phyloP scores from a whole-genome alignment of 1,139 yeast genomes.

The Spencermartinsiella ligniputridi region DNA sequence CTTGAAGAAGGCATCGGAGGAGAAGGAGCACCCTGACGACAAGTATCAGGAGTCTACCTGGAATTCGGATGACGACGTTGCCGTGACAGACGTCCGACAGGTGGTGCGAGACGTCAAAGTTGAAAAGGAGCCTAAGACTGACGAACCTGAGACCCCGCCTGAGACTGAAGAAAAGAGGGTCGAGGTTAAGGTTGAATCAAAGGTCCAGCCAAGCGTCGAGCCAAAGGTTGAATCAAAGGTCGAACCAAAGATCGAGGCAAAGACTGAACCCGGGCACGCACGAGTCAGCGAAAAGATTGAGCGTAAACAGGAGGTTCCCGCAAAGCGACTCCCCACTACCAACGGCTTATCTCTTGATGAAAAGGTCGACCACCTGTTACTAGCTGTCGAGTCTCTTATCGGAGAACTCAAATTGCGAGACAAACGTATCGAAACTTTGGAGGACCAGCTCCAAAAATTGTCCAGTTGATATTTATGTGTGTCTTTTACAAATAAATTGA shows the following conservation, averaged over 20 bases:
- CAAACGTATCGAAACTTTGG: slow-evolving; percentile 22
- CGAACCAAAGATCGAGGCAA: not conserved
- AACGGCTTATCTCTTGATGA: slow-evolving; percentile 10
- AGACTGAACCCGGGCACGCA: too few relatives aligned
- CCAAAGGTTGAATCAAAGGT: slow-evolving; percentile 5
- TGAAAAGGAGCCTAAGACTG: slow-evolving; percentile 6
- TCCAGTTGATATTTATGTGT: not conserved
- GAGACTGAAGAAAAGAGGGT: slow-evolving; percentile 5
- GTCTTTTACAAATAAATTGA: slow-evolving; percentile 1
- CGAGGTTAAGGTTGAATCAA: slow-evolving; percentile 3
- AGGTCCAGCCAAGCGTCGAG: slow-evolving; percentile 5
- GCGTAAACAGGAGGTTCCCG: not conserved
- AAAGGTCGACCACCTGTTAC: slow-evolving; percentile 21
- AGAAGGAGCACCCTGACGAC: slow-evolving; percentile 40
- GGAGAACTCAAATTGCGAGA: slow-evolving; percentile 20
- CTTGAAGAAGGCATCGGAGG: slow-evolving; percentile 48
- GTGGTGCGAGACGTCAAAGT: slow-evolving; percentile 3
- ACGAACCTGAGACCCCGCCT: slow-evolving; percentile 7
- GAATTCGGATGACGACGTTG: slow-evolving; percentile 24
- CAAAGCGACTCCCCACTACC: not conserved
- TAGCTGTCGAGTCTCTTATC: slow-evolving; percentile 20
- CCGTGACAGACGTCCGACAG: not conserved
- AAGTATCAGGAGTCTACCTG: slow-evolving; percentile 24
- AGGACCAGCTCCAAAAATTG: slow-evolving; percentile 16
- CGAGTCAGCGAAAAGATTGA: too few relatives aligned